These are phyloP conservation scores for Metschnikowia santaceciliae DNA, from an alignment of 805 yeast genomes.

Conservation along the genomic window DNA sequence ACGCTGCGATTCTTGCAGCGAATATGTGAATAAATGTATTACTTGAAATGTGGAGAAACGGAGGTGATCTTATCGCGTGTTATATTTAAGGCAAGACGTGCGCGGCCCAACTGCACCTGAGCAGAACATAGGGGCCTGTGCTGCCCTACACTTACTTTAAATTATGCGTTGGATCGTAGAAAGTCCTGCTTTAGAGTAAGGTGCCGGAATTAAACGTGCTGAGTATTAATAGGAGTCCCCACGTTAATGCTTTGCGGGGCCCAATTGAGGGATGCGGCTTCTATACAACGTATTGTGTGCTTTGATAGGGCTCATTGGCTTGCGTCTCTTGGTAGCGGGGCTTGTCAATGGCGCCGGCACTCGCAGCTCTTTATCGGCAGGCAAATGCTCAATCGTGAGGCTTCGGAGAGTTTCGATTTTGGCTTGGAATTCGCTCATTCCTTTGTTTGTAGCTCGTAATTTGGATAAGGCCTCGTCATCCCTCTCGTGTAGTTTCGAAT, in stretches of 20 bases:
- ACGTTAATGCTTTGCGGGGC: background rate
- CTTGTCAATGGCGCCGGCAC: constrained; percentile 1
- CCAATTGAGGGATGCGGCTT: constrained; percentile 15
- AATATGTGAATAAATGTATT: background rate
- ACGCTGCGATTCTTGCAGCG: background rate
- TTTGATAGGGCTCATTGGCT: constrained; percentile 8
- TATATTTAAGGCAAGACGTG: constrained; percentile 2
- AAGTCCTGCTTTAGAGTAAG: background rate
- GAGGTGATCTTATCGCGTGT: constrained; percentile 10
- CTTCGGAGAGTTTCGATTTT: background rate
- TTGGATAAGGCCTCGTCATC: background rate
- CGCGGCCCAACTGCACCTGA: background rate
- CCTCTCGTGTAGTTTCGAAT: background rate
- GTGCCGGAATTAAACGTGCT: background rate
- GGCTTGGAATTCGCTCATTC: background rate
- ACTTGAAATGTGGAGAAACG: background rate
- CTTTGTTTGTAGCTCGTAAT: background rate
- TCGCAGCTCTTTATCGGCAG: background rate
- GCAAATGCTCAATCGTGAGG: background rate
- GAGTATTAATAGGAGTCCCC: background rate
- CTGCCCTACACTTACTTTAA: background rate
- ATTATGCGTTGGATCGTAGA: background rate
- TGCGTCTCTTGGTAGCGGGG: constrained; percentile 8
- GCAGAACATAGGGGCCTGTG: background rate
- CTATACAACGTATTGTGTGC: constrained; percentile 3